Base-by-base conservation (phyloP, 345 rosid genomes). In the Zanthoxylum bungeanum region DNA sequence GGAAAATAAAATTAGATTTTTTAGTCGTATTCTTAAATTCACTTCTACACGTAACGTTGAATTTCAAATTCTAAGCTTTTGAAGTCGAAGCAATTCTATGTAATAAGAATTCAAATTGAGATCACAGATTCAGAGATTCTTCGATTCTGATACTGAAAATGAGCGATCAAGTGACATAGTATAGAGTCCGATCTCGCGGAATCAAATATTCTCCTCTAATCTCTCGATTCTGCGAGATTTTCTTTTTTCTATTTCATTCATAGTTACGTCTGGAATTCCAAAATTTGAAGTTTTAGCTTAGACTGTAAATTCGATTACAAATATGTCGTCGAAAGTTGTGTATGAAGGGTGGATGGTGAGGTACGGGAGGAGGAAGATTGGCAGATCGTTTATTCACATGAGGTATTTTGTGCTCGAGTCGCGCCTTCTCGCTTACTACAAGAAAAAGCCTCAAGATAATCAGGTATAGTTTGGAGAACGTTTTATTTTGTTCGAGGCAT, bases 301-400 rank as follows among this genome's bases (percentile, higher is more conserved):
- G 37, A 22, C 21, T 21, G 34, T 17, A 57, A 46, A 52, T 66
- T 36, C 39, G 73, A 49, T 42, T 60, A 39, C 9, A 30, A 68
- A 60, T 69, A 88, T 85, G 93, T 86, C 99, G 21, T 88, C 99
- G 36, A 96, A 93, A 79, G 86, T 89, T 28, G 91, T 93, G 47
- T 96, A 93, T 63, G 98, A 96, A 77, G 99, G 99, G 68, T 96
- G 98, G 99, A 96, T 93, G 99, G 98, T 96, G 78, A 83, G 99
- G 69, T 93, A 93, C 65, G 99, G 99, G 67, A 84, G 99, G 70
- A 88, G 97, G 79, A 96, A 87, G 91, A 96, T 96, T 87, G 99
- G 97, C 16, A 71, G 97, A 81, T 93, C 99, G 21, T 96, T 84
- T 62, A 93, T 96, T 75, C 99, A 96, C 64, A 96, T 89, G 99